These are phyloP conservation scores for Ceratocystis papillata DNA, from an alignment of 2,329 filamentous ascomycete species.

Conservation along the genomic window DNA sequence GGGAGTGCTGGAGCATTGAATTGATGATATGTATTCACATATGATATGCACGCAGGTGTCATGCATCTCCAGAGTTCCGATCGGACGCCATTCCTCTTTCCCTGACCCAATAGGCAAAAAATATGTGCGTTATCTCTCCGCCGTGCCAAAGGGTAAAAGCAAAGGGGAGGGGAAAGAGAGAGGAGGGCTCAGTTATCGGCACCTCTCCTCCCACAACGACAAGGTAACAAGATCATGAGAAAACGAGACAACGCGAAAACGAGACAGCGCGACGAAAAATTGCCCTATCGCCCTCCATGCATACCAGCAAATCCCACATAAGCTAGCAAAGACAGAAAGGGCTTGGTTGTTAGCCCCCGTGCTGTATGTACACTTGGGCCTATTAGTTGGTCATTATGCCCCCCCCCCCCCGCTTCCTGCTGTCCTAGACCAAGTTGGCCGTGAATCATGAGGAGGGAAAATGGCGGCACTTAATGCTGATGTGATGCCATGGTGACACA, in stretches of 20 bases:
- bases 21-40: too few relatives aligned
- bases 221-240: background rate
- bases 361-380: too few relatives aligned
- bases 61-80: too few relatives aligned
- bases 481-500: slow-evolving; percentile 8
- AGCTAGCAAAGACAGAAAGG: background rate
- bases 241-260: background rate
- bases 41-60: too few relatives aligned
- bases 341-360: background rate
- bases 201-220: too few relatives aligned
- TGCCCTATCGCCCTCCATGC: background rate
- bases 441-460: background rate
- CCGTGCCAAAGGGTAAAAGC: background rate
- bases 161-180: background rate
- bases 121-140: background rate
- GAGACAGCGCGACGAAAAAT: background rate
- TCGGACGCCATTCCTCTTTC: too few relatives aligned
- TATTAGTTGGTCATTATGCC: too few relatives aligned
- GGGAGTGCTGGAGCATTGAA: too few relatives aligned
- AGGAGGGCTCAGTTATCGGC: too few relatives aligned
- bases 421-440: background rate
- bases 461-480: background rate
- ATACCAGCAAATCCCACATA: background rate
- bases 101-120: background rate
- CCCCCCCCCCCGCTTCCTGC: background rate